Evolutionary conservation across 352 stramenopile genomes (phyloP).

Genomic region (Albugo candida): DNA sequence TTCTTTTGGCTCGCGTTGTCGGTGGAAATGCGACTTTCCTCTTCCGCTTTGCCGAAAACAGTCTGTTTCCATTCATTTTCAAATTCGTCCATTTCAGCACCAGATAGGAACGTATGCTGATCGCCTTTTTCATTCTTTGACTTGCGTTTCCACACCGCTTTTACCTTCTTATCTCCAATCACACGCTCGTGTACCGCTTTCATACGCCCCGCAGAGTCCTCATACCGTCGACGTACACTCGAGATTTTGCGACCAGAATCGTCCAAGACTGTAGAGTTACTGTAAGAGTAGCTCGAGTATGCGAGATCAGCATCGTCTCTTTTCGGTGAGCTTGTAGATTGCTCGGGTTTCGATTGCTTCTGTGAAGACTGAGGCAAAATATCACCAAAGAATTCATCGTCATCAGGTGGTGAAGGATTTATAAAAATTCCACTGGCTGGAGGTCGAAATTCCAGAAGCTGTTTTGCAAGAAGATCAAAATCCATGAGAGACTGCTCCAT

Average conservation of each 20-base stretch:
- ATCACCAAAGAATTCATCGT: constrained; percentile 34
- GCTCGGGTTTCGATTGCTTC: constrained; percentile 8
- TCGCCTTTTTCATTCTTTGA: constrained; percentile 28
- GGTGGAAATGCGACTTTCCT: constrained; percentile 2
- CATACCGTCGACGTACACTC: constrained; percentile 50
- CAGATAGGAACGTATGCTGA: constrained; percentile 25
- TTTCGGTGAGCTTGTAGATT: constrained; percentile 9
- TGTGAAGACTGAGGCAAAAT: constrained; percentile 14
- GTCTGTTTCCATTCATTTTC: constrained; percentile 41
- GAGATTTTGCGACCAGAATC: constrained; percentile 29
- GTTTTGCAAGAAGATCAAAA: constrained; percentile 16
- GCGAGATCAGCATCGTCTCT: constrained; percentile 6
- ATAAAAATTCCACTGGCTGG: neutral
- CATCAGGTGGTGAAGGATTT: constrained; percentile 9
- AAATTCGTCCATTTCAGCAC: constrained; percentile 26
- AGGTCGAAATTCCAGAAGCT: constrained; percentile 8
- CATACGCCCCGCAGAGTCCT: constrained; percentile 45
- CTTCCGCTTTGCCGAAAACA: constrained; percentile 30
- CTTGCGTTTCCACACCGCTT: constrained; percentile 26
- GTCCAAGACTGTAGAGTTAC: constrained; percentile 41
- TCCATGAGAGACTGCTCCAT: constrained; percentile 57
- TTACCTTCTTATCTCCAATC: constrained; percentile 42
- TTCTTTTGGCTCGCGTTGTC: constrained; percentile 9
- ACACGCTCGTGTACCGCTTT: constrained; percentile 52
- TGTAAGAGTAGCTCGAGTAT: constrained; percentile 40